phyloP scores from a whole-genome alignment of 108 stramenopile genomes.

The Tribonema minus region DNA sequence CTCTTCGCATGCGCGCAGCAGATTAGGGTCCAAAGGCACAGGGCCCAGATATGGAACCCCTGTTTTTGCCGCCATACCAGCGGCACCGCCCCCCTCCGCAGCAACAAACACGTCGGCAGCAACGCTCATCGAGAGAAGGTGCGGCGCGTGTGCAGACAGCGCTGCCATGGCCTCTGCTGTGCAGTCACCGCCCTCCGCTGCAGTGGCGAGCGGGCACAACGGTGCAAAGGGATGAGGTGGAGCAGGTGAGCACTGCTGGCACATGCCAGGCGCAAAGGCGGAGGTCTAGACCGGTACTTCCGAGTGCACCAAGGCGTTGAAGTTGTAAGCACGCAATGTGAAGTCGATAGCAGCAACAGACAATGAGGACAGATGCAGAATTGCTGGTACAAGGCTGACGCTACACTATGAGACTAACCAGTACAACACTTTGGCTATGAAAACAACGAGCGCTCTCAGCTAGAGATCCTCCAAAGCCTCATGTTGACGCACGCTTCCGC shows the following conservation, averaged over 20 bases:
- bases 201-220: not conserved
- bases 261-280: not conserved
- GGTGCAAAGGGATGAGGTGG: not conserved
- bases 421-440: too few species aligned
- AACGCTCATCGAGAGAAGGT: not conserved
- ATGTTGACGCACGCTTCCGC: too few species aligned
- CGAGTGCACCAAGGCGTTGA: not conserved
- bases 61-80: constrained; percentile 79
- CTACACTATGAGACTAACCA: too few species aligned
- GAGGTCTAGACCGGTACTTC: not conserved
- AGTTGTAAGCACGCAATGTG: not conserved
- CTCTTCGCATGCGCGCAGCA: constrained; percentile 83
- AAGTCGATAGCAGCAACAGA: too few species aligned
- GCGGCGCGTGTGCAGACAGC: not conserved
- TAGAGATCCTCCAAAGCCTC: too few species aligned
- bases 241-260: not conserved
- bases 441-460: too few species aligned
- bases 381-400: too few species aligned
- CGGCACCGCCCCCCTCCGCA: constrained; percentile 66
- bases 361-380: too few species aligned
- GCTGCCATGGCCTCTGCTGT: not conserved
- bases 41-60: constrained; percentile 81
- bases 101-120: constrained; percentile 72
- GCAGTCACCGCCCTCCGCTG: not conserved
- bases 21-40: constrained; percentile 86